These are phyloP conservation scores for Coniochaeta ligniaria DNA, from an alignment of 2,329 filamentous ascomycete species.

Conservation along the genomic window DNA sequence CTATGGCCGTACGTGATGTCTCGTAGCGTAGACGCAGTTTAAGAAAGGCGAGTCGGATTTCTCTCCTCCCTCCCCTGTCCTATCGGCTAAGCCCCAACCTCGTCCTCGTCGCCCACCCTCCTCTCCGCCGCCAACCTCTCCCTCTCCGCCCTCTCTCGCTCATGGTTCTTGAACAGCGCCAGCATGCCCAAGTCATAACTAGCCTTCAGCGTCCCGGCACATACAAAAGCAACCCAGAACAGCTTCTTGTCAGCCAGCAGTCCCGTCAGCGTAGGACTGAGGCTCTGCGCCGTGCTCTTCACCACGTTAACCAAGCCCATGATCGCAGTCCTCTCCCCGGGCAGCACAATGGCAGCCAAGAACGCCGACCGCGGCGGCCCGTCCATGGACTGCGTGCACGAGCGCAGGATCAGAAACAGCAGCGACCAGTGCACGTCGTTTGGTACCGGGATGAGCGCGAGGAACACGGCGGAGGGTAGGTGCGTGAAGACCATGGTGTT, in stretches of 20 bases:
- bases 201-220: constrained; percentile 56
- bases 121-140: background rate
- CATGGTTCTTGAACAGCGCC: background rate
- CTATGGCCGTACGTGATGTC: background rate
- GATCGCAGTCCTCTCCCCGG: constrained; percentile 61
- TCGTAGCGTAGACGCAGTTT: background rate
- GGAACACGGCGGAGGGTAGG: constrained; percentile 59
- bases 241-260: constrained; percentile 44
- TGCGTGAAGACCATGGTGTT: constrained; percentile 74
- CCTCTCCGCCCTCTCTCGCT: constrained; percentile 1
- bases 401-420: constrained; percentile 52
- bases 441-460: constrained; percentile 43
- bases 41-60: background rate
- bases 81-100: too few species aligned
- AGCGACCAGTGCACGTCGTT: constrained; percentile 19
- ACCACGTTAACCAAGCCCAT: constrained; percentile 65
- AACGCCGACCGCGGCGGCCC: constrained; percentile 64
- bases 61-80: background rate
- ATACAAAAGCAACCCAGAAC: constrained; percentile 57
- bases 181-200: constrained; percentile 42
- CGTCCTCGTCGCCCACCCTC: background rate
- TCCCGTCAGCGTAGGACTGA: constrained; percentile 60
- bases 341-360: constrained; percentile 55
- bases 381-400: constrained; percentile 62
- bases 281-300: constrained; percentile 56